These are phyloP conservation scores for Nadsonia fulvescens DNA, from an alignment of 805 yeast species.

Conservation along the genomic window DNA sequence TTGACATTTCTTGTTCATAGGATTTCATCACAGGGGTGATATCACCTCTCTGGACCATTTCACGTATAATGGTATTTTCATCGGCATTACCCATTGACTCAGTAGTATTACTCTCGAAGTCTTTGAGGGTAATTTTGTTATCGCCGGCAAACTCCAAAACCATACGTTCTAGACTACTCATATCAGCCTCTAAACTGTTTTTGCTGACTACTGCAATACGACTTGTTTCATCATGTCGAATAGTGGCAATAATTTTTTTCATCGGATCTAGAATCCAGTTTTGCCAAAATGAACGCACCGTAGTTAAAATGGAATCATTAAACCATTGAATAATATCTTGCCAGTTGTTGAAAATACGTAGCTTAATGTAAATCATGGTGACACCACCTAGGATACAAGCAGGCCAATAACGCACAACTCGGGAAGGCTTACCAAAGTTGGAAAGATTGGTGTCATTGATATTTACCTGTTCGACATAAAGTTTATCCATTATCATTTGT, in stretches of 20 bases:
- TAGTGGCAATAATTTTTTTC: constrained; percentile 50
- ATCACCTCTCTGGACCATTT: constrained; percentile 52
- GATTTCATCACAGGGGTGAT: constrained; percentile 59
- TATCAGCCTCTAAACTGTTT: constrained; percentile 60
- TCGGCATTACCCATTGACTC: too few species aligned
- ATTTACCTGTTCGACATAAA: too few species aligned
- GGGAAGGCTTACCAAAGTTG: too few species aligned
- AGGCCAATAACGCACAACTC: too few species aligned
- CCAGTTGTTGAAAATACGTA: constrained; percentile 34
- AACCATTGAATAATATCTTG: constrained; percentile 38
- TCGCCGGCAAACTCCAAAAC: constrained; percentile 49
- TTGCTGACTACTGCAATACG: constrained; percentile 64
- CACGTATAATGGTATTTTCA: constrained; percentile 20
- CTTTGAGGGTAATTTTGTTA: constrained; percentile 7
- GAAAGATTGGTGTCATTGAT: too few species aligned
- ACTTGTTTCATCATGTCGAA: constrained; percentile 65
- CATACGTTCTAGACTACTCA: constrained; percentile 75
- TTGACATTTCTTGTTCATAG: constrained; percentile 58
- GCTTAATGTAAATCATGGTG: too few species aligned
- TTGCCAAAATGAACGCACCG: constrained; percentile 43
- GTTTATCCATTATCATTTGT: too few species aligned
- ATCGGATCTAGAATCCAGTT: constrained; percentile 80
- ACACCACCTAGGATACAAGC: too few species aligned
- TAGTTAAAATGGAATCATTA: constrained; percentile 40
- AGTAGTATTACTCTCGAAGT: too few species aligned